Base-by-base conservation (phyloP, 2,329 filamentous ascomycete genomes). In the Myrmaecium sp. region DNA sequence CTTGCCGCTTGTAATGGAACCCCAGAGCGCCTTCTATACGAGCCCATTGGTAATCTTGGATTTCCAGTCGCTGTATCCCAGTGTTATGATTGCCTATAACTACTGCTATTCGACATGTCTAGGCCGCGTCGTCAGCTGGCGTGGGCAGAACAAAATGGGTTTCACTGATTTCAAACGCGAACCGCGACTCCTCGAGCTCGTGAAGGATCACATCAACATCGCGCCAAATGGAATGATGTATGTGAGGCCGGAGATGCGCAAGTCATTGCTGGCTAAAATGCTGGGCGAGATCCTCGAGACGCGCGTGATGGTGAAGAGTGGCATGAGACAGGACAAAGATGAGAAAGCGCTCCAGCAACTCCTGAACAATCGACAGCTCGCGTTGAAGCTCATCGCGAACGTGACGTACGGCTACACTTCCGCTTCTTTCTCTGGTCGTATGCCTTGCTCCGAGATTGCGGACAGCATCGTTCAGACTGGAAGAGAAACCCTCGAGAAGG, bases 41-140 rank as follows among this genome's bases (percentile, higher is more conserved):
- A 89, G 80, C 34, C 89, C 89, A 0, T 49, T 98, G 1, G 47
- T 98, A 3, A 89, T 98, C 0, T 62, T 98, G 5, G 89, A 98
- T 51, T 98, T 98, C 36, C 86, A 95, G 44, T 92, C 82, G 32
- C 57, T 98, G 25, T 98, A 98, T 38, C 89, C 89, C 0, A 94
- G 84, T 50, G 75, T 95, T 33, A 94, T 98, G 83, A 95, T 98
- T 44, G 89, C 89, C 0, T 95, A 98, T 58, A 98, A 98, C 43
- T 89, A 94, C 46, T 98, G 89, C 55, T 98, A 98, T 46, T 95
- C 89, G 0, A 98, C 89, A 0, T 98, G 84, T 39, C 62, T 95
- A 1, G 89, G 89, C 0, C 71, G 89, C 16, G 73, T 93, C 20
- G 69, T 73, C 15, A 70, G 73, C 39, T 94, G 86, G 86, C 71